These are phyloP conservation scores for Elaeagnus macrophylla DNA, from an alignment of 306 rosid species.

Conservation along the genomic window DNA sequence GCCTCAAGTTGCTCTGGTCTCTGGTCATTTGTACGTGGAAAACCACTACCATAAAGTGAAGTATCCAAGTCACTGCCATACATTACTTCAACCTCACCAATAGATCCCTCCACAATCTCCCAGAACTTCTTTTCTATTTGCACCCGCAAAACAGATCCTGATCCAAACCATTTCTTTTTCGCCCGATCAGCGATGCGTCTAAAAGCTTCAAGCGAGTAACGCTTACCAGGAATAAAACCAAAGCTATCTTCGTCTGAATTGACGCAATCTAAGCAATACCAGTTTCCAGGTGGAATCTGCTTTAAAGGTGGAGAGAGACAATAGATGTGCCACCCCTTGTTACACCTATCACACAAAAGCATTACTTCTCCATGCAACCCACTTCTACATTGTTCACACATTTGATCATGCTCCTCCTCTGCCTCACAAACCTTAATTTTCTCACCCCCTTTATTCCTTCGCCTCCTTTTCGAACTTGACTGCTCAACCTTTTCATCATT, in stretches of 20 bases:
- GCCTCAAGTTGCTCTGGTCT: constrained; percentile 57
- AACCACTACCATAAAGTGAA: constrained; percentile 83
- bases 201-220: constrained; percentile 62
- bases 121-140: constrained; percentile 92
- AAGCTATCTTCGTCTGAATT: constrained; percentile 86
- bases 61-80: constrained; percentile 97
- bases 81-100: constrained; percentile 91
- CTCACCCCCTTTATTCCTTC: constrained; percentile 28
- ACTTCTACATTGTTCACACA: constrained; percentile 86
- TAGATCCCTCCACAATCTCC: constrained; percentile 95
- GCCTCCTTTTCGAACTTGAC: constrained; percentile 45
- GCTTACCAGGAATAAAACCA: constrained; percentile 90
- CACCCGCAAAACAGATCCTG: constrained; percentile 66
- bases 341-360: constrained; percentile 95
- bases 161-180: constrained; percentile 90
- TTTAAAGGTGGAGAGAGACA: constrained; percentile 90
- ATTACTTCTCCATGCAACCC: constrained; percentile 94
- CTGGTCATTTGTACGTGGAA: constrained; percentile 59
- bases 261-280: constrained; percentile 92
- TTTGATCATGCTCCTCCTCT: constrained; percentile 66
- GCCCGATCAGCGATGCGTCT: constrained; percentile 72
- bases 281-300: constrained; percentile 77
- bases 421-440: constrained; percentile 34
- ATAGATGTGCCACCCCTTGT: constrained; percentile 92
- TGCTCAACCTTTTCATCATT: constrained; percentile 24